Evolutionary conservation across 129 eudicot species (phyloP), one percentile per base, ranked within the genome.

Genomic region (Pittosporum tobira): DNA sequence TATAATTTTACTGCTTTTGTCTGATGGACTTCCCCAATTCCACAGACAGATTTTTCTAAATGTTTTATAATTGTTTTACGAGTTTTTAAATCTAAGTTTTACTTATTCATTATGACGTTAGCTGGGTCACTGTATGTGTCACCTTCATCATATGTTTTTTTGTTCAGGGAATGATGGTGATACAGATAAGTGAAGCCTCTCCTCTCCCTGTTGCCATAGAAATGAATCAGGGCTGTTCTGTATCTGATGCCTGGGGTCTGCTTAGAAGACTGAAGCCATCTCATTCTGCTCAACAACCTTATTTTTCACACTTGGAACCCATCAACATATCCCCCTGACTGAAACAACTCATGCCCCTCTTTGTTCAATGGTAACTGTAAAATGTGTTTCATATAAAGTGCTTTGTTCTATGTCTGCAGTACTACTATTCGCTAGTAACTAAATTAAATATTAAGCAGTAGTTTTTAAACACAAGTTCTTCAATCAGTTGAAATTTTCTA

Each of bases 161-260:
- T 48, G 51, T 69, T 27, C 87, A 91, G 98, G 98, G 98, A 37
- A 78, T 61, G 15, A 80, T 91, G 88, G 66, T 83, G 69, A 56
- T 91, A 34, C 68, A 77, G 68, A 63, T 91, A 25, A 74, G 60
- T 59, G 77, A 74, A 54, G 74, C 74, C 6, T 85, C 73, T 10
- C 59, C 74, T 34, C 50, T 81, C 40, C 98, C 98, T 24, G 71
- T 84, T 66, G 98, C 90, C 0, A 69, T 68, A 25, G 85, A 78
- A 75, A 76, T 86, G 90, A 66, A 66, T 43, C 76, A 83, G 74
- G 98, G 98, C 12, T 91, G 83, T 68, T 56, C 73, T 19, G 44
- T 46, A 44, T 74, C 94, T 34, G 90, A 91, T 74, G 90, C 96
- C 6, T 76, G 80, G 82, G 66, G 69, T 64, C 96, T 91, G 63